Evolutionary conservation across 352 stramenopile genomes (phyloP).

Genomic region (Pythium phragmitis): DNA sequence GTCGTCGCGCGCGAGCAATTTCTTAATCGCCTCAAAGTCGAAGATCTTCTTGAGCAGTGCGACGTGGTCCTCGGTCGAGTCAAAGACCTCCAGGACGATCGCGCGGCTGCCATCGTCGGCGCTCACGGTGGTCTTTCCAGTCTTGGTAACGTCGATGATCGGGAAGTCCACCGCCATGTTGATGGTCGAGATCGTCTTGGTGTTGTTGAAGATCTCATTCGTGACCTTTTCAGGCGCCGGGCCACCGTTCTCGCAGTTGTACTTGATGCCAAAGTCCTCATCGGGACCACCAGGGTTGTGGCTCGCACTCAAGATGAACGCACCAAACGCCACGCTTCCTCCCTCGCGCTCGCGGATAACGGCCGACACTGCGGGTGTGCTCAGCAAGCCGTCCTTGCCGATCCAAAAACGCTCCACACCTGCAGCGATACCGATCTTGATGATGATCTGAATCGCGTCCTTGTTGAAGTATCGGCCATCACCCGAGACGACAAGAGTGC

Average conservation of each 20-base stretch:
- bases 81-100: slow-evolving; percentile 97
- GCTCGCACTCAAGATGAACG: slow-evolving; percentile 97
- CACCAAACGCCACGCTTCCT: slow-evolving; percentile 91
- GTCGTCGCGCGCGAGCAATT: slow-evolving; percentile 90
- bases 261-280: slow-evolving; percentile 99
- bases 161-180: slow-evolving; percentile 89
- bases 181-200: slow-evolving; percentile 94
- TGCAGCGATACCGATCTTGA: slow-evolving; percentile 96
- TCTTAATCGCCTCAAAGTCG: slow-evolving; percentile 95
- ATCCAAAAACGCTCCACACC: slow-evolving; percentile 96
- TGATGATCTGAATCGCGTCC: slow-evolving; percentile 96
- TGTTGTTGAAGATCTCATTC: slow-evolving; percentile 95
- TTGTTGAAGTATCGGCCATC: slow-evolving; percentile 93
- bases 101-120: slow-evolving; percentile 89
- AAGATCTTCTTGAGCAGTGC: slow-evolving; percentile 96
- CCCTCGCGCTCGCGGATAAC: slow-evolving; percentile 95
- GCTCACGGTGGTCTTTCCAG: slow-evolving; percentile 63
- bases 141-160: slow-evolving; percentile 65
- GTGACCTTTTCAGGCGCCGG: slow-evolving; percentile 97
- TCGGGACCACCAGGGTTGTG: slow-evolving; percentile 98
- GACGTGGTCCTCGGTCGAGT: slow-evolving; percentile 96
- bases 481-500: slow-evolving; percentile 96
- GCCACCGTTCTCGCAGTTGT: slow-evolving; percentile 98
- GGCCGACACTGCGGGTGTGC: slow-evolving; percentile 96
- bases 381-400: slow-evolving; percentile 94